These are phyloP conservation scores for Oxytropis ochrocephala DNA, from an alignment of 306 rosid species.

Conservation along the genomic window DNA sequence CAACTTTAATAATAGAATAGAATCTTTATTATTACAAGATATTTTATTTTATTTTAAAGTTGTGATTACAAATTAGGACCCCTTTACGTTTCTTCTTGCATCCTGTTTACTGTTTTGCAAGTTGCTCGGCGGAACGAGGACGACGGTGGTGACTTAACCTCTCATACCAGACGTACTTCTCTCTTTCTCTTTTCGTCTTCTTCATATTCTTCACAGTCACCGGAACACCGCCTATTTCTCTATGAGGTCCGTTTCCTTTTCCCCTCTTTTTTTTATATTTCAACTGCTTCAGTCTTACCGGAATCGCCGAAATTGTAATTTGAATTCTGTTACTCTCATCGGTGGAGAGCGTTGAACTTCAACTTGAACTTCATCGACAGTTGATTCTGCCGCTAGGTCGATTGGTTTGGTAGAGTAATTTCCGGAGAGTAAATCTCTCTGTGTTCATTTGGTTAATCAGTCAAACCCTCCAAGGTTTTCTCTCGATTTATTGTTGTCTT, in stretches of 20 bases:
- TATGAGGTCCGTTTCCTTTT: background rate
- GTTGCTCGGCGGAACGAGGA: background rate
- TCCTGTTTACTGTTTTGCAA: background rate
- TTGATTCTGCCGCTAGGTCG: conserved; percentile 11
- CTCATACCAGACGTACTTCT: background rate
- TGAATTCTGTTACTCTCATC: background rate
- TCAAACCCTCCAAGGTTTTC: background rate
- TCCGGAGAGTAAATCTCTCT: background rate
- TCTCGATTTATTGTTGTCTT: background rate
- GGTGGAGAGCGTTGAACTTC: background rate
- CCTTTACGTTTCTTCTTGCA: background rate
- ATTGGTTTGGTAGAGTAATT: background rate
- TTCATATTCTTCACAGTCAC: background rate
- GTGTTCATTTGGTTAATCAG: background rate
- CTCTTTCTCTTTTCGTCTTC: background rate
- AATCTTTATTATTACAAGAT: background rate
- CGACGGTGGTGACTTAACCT: no score
- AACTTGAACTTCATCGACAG: background rate
- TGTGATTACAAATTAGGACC: background rate
- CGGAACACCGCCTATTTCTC: conserved; percentile 10
- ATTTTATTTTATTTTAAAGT: background rate
- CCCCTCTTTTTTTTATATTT: background rate
- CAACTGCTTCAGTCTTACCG: background rate
- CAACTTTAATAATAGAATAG: no score
- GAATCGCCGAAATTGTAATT: background rate